Evolutionary conservation across 2,329 filamentous ascomycete species (phyloP), one percentile per base, ranked within the genome.

Genomic region (Beauveria sp.): DNA sequence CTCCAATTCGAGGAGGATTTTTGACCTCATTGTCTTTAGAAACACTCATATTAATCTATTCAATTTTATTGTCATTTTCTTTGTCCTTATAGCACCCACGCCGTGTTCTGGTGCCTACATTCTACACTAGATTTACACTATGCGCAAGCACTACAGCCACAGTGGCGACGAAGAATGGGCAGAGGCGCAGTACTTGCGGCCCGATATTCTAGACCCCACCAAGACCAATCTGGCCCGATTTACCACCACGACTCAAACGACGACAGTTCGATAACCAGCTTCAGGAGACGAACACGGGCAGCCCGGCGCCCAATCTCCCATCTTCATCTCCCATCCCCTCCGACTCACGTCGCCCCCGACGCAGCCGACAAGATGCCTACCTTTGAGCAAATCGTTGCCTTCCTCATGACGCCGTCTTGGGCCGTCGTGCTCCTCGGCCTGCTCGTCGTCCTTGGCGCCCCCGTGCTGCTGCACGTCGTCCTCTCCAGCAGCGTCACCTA

Each of bases 381-480:
- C 64, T 69, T 79, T 61, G 69, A 72, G 61, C 65, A 72, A 55
- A 67, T 78, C 67, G 66, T 84, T 67, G 80, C 84, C 72, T 76
- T 77, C 63, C 73, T 85, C 61, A 75, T 88, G 70, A 83, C 79
- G 62, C 85, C 85, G n/a, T 86, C 85, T 18, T 67, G 77, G 12
- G 71, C 83, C 59, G 79, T 85, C 62, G 82, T 97, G 68, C 66
- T 86, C 63, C 71, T 93, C 70, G 89, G 91, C 16, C 69, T 89
- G 22, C 65, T 91, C 61, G 78, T 96, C 69, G 84, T 90, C 63
- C 72, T 97, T 66, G 74, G 87, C 59, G 78, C 90, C 30, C 94
- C 94, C 22, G 70, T 96, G 57, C 71, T 96, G 59, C 80, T 97
- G 53, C 94, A 97, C 77, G 72, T 84, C 62, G 77, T 88, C 70